Base-by-base conservation (phyloP, 352 stramenopile genomes). In the Globisporangium emineosum region DNA sequence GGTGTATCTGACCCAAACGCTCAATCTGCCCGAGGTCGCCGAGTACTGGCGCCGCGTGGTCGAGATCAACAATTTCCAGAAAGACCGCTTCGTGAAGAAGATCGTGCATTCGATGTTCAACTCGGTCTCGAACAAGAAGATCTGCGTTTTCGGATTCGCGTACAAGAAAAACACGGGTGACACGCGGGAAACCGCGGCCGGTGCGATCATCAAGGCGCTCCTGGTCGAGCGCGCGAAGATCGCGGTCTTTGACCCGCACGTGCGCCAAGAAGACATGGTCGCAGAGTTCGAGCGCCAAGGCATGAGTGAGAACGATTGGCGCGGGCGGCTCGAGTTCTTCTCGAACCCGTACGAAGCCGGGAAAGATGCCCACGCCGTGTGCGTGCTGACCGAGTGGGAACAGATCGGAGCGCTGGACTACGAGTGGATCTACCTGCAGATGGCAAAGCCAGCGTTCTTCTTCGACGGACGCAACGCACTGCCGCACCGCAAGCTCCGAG, bases 161-260 rank as follows among this genome's bases (percentile, higher is more conserved):
- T 99, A 99, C 83, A 99, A 99, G 91, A 99, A 99, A 74, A 97
- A 99, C 81, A 99, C 98, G 45, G 98, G 97, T 25, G 98, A 99
- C 79, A 98, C 98, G 45, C 94, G 98, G 32, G 98, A 99, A 83
- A 99, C 97, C 1, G 92, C 97, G 5, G 96, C 97, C 1, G 98
- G 97, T 29, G 98, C 98, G 67, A 97, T 99, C 49, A 87, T 97
- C 70, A 98, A 98, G 75, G 93, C 95, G 65, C 79, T 99, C 60
- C 69, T 99, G 0, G 86, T 98, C 49, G 98, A 99, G 75, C 80
- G 91, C 53, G 98, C 98, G 42, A 82, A 94, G 27, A 86, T 99
- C 65, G 86, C 91, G 35, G 91, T 99, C 43, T 99, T 98, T 79
- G 98, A 99, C 75, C 98, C 98, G 58, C 93, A 99, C 78, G 85